Evolutionary conservation across 1,284 basidiomycete species (phyloP).

Genomic region (Apiotrichum siamense): DNA sequence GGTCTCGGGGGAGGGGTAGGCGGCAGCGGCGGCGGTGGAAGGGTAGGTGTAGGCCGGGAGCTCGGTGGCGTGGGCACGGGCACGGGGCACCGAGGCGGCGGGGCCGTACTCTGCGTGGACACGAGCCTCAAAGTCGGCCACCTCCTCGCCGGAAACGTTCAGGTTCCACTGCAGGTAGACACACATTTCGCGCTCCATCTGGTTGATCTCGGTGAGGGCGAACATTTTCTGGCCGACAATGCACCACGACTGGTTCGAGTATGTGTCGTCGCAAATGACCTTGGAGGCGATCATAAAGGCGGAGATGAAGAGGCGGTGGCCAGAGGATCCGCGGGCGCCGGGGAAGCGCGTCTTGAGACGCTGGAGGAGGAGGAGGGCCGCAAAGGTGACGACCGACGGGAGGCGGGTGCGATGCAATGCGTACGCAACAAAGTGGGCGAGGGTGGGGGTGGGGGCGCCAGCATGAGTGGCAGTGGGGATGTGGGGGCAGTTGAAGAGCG

Average conservation of each 20-base stretch:
- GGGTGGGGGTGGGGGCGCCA: constrained; percentile 50
- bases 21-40: constrained; percentile 7
- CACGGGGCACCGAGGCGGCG: constrained; percentile 15
- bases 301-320: constrained; percentile 83
- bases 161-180: constrained; percentile 87
- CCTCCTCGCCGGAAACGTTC: constrained; percentile 41
- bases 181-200: constrained; percentile 94
- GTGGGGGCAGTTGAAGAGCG: constrained; percentile 48
- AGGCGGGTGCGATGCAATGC: constrained; percentile 82
- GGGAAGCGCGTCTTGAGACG: constrained; percentile 86
- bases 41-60: constrained; percentile 3
- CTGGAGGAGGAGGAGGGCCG: constrained; percentile 75
- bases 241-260: constrained; percentile 92
- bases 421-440: constrained; percentile 81
- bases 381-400: constrained; percentile 73
- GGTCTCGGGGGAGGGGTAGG: constrained; percentile 44
- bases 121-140: constrained; percentile 35
- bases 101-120: constrained; percentile 39
- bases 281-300: constrained; percentile 78
- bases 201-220: constrained; percentile 81
- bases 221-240: constrained; percentile 92
- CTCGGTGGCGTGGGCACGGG: constrained; percentile 5
- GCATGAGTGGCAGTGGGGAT: constrained; percentile 39
- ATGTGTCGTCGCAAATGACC: constrained; percentile 85
- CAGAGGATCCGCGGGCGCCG: constrained; percentile 82